Evolutionary conservation across 2,329 filamentous ascomycete species (phyloP).

Genomic region (Pseudogymnoascus sp.): DNA sequence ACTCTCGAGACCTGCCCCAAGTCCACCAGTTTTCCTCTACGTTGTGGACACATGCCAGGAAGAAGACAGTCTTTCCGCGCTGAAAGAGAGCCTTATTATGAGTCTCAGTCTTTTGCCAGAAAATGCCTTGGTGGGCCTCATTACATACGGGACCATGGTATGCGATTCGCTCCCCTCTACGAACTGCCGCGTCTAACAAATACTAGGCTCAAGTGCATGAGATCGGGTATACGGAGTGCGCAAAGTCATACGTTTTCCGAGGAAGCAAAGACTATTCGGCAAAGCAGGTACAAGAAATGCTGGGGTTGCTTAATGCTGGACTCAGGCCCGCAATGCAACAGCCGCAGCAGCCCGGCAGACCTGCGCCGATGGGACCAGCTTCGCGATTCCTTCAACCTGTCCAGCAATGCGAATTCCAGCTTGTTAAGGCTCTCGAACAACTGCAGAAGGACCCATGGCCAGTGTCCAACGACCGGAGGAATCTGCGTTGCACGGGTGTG

Average conservation of each 20-base stretch:
- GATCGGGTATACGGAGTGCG: slow-evolving; percentile 94
- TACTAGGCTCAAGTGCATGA: slow-evolving; percentile 85
- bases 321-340: slow-evolving; percentile 62
- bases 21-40: slow-evolving; percentile 77
- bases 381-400: slow-evolving; percentile 89
- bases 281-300: slow-evolving; percentile 99
- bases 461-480: slow-evolving; percentile 84
- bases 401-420: slow-evolving; percentile 91
- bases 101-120: slow-evolving; percentile 74
- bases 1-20: slow-evolving; percentile 72
- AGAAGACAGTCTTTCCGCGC: slow-evolving; percentile 71
- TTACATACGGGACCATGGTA: slow-evolving; percentile 92
- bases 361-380: slow-evolving; percentile 68
- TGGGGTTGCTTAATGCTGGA: slow-evolving; percentile 67
- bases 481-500: slow-evolving; percentile 86
- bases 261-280: slow-evolving; percentile 97
- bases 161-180: slow-evolving; percentile 17
- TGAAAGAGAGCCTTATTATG: slow-evolving; percentile 83
- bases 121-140: slow-evolving; percentile 72
- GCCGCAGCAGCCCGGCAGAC: slow-evolving; percentile 65
- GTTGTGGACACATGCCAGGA: slow-evolving; percentile 85
- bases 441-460: slow-evolving; percentile 97
- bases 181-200: slow-evolving; percentile 20
- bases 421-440: slow-evolving; percentile 91
- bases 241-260: slow-evolving; percentile 96